phyloP scores from a whole-genome alignment of 163 green algal genomes.

The Trebouxia gelatinosa region DNA sequence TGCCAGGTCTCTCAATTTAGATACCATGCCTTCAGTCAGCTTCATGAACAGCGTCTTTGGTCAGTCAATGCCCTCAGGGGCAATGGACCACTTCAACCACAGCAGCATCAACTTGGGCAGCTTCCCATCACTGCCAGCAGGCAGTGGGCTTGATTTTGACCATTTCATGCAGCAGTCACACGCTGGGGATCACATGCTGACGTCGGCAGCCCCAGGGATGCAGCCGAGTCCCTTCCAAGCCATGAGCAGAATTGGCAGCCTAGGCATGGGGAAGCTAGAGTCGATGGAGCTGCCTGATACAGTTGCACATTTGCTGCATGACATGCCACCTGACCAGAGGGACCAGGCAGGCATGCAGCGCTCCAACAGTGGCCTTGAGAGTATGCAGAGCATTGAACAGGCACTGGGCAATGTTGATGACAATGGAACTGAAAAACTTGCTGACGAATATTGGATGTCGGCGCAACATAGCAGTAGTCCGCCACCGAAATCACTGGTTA shows the following conservation, averaged over 20 bases:
- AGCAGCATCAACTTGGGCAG: slow-evolving; percentile 36
- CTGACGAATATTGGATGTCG: slow-evolving; percentile 21
- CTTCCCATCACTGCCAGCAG: slow-evolving; percentile 47
- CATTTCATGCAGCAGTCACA: slow-evolving; percentile 13
- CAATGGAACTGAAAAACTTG: slow-evolving; percentile 10
- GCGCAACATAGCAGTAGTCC: no score
- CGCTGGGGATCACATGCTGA: background rate
- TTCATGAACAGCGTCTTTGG: slow-evolving; percentile 33
- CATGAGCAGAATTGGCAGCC: slow-evolving; percentile 31
- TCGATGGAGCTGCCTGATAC: slow-evolving; percentile 54
- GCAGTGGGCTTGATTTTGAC: background rate
- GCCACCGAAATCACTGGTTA: background rate
- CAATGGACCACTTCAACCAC: slow-evolving; percentile 33
- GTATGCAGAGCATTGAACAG: slow-evolving; percentile 63
- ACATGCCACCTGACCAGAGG: slow-evolving; percentile 39
- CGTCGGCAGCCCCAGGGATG: background rate
- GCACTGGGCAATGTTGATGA: slow-evolving; percentile 37
- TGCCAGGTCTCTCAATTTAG: background rate
- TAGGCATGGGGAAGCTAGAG: slow-evolving; percentile 54
- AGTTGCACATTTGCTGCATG: slow-evolving; percentile 41
- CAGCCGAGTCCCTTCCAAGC: slow-evolving; percentile 7
- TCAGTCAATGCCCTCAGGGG: slow-evolving; percentile 5
- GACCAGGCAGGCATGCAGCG: slow-evolving; percentile 3
- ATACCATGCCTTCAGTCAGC: slow-evolving; percentile 6
- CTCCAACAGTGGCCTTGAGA: slow-evolving; percentile 52